A percentile compares a stretch with the other conserved stretches of the same genome.
phyloP scores from a whole-genome alignment of 2,329 filamentous ascomycete species.

The Curvularia hawaiiensis region DNA sequence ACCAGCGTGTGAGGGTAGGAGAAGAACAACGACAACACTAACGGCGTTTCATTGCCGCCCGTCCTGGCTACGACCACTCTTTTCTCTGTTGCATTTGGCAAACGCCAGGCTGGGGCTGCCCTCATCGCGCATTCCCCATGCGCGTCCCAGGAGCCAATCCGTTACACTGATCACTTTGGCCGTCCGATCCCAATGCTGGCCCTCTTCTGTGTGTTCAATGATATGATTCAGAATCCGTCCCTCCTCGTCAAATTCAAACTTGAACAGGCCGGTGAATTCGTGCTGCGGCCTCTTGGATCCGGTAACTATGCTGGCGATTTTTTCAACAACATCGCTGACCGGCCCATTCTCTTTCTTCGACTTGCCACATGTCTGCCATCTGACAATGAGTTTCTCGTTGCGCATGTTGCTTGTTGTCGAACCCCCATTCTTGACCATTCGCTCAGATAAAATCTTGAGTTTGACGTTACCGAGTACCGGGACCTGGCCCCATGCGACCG shows the following conservation, averaged over 20 bases:
- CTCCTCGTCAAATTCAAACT: constrained; percentile 92
- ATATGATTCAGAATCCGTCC: constrained; percentile 86
- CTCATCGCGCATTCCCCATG: constrained; percentile 59
- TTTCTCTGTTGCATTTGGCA: constrained; percentile 25
- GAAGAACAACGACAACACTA: not conserved
- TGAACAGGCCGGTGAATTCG: constrained; percentile 88
- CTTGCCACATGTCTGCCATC: constrained; percentile 77
- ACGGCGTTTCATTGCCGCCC: constrained; percentile 6
- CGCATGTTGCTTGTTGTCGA: constrained; percentile 48
- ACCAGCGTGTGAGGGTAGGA: not conserved
- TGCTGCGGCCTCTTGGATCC: constrained; percentile 55
- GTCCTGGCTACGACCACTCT: constrained; percentile 6
- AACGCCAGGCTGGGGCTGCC: constrained; percentile 52
- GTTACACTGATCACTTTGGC: constrained; percentile 88
- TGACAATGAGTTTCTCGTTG: constrained; percentile 84
- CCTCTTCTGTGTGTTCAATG: constrained; percentile 90
- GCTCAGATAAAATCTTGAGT: constrained; percentile 85
- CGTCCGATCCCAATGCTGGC: constrained; percentile 80
- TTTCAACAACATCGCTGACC: constrained; percentile 58
- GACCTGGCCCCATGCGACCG: constrained; percentile 92
- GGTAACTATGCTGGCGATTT: constrained; percentile 62
- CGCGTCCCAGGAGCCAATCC: constrained; percentile 89
- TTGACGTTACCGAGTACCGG: constrained; percentile 90
- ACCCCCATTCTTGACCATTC: constrained; percentile 70
- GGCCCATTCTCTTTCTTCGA: constrained; percentile 52